These are phyloP conservation scores for Vachellia collinsii DNA, from an alignment of 306 rosid genomes.

Conservation along the genomic window DNA sequence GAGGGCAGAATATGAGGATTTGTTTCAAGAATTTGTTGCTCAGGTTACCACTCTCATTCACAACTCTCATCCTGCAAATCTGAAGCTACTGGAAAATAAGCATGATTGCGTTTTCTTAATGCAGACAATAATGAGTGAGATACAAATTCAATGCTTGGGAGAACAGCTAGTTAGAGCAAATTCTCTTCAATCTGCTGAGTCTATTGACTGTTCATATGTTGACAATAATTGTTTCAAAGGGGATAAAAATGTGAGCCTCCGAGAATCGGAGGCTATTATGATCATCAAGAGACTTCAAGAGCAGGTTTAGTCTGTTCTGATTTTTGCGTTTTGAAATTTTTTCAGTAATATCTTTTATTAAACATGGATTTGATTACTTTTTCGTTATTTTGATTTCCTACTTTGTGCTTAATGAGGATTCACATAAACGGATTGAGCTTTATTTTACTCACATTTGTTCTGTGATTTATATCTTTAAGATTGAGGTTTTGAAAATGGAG, in stretches of 20 bases:
- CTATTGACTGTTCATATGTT: conserved; percentile 41
- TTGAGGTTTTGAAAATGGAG: conserved; percentile 75
- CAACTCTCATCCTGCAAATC: conserved; percentile 24
- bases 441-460: conserved; percentile 18
- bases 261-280: conserved; percentile 73
- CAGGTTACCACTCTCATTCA: conserved; percentile 55
- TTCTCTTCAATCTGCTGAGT: conserved; percentile 36
- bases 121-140: conserved; percentile 75
- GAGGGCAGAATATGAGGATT: conserved; percentile 75
- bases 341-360: conserved; percentile 4
- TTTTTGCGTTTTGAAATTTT: background rate
- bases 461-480: conserved; percentile 51
- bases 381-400: conserved; percentile 13
- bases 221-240: conserved; percentile 38
- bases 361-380: conserved; percentile 7
- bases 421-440: background rate
- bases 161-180: conserved; percentile 56
- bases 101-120: conserved; percentile 24
- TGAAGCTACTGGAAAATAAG: conserved; percentile 21
- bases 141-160: conserved; percentile 68
- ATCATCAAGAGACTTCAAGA: conserved; percentile 90
- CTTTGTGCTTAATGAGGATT: background rate
- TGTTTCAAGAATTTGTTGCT: conserved; percentile 65
- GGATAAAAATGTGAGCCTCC: conserved; percentile 50
- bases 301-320: conserved; percentile 52